A percentile compares a stretch with the other conserved stretches of the same genome.
Conservation (phyloP, 257 asterid genomes). For the Cinchona pubescens region DNA sequence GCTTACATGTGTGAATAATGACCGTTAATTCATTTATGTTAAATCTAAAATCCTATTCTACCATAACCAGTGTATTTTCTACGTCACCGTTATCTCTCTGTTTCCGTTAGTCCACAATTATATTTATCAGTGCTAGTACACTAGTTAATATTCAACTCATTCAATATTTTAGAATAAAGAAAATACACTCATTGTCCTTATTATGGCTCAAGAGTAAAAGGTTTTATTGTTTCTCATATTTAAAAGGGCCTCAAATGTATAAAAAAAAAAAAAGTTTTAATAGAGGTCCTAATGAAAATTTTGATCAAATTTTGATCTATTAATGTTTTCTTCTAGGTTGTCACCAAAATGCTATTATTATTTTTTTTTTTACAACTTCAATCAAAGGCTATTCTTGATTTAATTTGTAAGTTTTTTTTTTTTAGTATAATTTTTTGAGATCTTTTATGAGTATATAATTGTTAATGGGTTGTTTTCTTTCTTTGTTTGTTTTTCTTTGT, state of each 20-base stretch:
- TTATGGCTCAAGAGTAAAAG: neutral
- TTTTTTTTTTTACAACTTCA: neutral
- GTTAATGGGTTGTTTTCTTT: neutral
- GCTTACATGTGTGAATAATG: constrained; percentile 24
- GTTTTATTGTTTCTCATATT: neutral
- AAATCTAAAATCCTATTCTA: neutral
- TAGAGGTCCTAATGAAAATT: neutral
- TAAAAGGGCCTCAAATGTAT: neutral
- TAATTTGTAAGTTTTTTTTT: neutral
- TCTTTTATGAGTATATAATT: neutral
- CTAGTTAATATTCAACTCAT: neutral
- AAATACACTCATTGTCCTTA: neutral
- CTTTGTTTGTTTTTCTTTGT: neutral
- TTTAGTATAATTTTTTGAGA: neutral
- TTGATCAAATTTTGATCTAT: neutral
- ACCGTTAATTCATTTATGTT: constrained; percentile 15
- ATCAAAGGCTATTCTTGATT: neutral
- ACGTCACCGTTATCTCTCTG: constrained; percentile 16
- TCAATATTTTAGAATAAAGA: neutral
- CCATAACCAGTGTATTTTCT: neutral
- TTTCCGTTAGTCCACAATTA: constrained; percentile 15
- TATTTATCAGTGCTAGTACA: neutral
- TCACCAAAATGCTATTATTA: too few species aligned
- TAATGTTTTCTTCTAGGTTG: constrained; percentile 3
- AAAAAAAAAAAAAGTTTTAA: neutral